phyloP scores from a whole-genome alignment of 768 basidiomycete genomes.

The Leccinum pellstonianum region DNA sequence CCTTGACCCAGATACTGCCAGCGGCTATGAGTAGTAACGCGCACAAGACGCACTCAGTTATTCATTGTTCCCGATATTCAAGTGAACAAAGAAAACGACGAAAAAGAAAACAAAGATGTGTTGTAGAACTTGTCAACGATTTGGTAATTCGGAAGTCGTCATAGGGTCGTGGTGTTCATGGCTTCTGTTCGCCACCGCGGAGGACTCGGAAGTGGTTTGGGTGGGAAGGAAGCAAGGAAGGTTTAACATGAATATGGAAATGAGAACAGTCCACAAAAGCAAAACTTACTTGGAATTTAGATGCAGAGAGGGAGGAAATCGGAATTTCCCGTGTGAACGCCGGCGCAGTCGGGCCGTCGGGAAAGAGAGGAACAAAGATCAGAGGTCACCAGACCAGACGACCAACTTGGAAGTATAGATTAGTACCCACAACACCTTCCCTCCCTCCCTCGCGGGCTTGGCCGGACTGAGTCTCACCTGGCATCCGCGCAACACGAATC shows the following conservation, averaged over 20 bases:
- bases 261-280: background rate
- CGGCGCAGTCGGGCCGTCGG: background rate
- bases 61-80: background rate
- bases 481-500: too few species aligned
- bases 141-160: background rate
- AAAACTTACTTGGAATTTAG: background rate
- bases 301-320: background rate
- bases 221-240: background rate
- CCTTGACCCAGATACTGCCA: background rate
- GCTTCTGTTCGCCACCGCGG: background rate
- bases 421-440: background rate
- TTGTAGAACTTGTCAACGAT: background rate
- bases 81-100: background rate
- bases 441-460: background rate
- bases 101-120: background rate
- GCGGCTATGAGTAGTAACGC: background rate
- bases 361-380: background rate
- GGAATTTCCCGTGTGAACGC: background rate
- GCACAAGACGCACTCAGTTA: background rate
- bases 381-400: too few species aligned
- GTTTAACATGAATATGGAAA: background rate
- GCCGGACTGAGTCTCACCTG: background rate
- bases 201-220: background rate
- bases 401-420: background rate
- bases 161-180: background rate